These are phyloP conservation scores for Aegilops bicornis DNA, from an alignment of 176 grass and related monocot species.

Conservation along the genomic window DNA sequence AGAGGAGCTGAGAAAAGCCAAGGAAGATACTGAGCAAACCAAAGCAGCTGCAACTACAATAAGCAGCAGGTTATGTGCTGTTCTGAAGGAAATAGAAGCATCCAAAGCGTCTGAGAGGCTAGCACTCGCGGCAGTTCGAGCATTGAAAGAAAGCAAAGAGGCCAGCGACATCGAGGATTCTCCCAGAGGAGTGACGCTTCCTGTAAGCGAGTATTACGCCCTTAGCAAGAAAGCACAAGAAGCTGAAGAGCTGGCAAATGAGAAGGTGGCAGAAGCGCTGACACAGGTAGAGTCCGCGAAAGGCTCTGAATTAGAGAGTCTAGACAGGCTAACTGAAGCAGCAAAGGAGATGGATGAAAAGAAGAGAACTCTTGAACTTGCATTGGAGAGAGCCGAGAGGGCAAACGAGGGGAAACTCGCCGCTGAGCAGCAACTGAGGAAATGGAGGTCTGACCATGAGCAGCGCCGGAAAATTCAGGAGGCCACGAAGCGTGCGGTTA, in stretches of 20 bases:
- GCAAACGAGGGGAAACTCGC: slow-evolving; percentile 82
- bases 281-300: slow-evolving; percentile 63
- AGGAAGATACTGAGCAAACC: slow-evolving; percentile 62
- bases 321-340: slow-evolving; percentile 55
- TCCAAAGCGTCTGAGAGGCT: slow-evolving; percentile 65
- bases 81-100: slow-evolving; percentile 80
- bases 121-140: slow-evolving; percentile 58
- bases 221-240: slow-evolving; percentile 83
- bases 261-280: slow-evolving; percentile 58
- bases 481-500: slow-evolving; percentile 42
- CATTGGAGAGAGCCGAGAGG: slow-evolving; percentile 56
- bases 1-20: slow-evolving; percentile 70
- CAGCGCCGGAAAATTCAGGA: slow-evolving; percentile 64
- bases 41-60: slow-evolving; percentile 58
- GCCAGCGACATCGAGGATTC: slow-evolving; percentile 41
- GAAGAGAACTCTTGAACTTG: slow-evolving; percentile 54
- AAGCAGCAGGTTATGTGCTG: slow-evolving; percentile 57
- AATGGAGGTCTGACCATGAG: slow-evolving; percentile 94
- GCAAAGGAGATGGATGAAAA: slow-evolving; percentile 60
- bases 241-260: slow-evolving; percentile 79
- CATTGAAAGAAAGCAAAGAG: slow-evolving; percentile 67
- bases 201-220: slow-evolving; percentile 72
- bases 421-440: slow-evolving; percentile 81
- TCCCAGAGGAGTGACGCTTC: slow-evolving; percentile 54
- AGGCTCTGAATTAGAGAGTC: slow-evolving; percentile 49